Evolutionary conservation across 441 rosid genomes (phyloP).

Genomic region (Melastoma candidum): DNA sequence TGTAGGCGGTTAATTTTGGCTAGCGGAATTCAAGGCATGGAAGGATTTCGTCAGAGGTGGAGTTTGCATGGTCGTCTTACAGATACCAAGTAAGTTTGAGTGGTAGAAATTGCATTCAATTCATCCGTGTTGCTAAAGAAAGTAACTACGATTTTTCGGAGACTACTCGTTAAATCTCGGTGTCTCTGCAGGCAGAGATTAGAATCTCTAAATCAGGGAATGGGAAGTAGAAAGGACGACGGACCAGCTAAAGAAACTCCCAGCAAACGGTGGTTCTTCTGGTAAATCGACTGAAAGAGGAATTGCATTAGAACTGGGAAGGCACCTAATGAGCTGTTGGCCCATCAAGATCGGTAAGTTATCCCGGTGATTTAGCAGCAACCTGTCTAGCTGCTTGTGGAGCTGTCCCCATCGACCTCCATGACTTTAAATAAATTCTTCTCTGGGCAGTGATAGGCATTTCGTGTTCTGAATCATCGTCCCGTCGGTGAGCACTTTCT

Average conservation of each 20-base stretch:
- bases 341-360: too few relatives aligned
- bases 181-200: conserved; percentile 46
- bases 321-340: too few relatives aligned
- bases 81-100: conserved; percentile 53
- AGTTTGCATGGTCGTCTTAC: conserved; percentile 88
- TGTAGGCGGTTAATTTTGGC: conserved; percentile 82
- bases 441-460: too few relatives aligned
- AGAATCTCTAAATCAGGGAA: conserved; percentile 63
- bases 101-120: not conserved
- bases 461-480: too few relatives aligned
- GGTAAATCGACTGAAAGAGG: conserved; percentile 27
- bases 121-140: not conserved
- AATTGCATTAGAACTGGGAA: too few relatives aligned
- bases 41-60: conserved; percentile 93
- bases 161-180: not conserved
- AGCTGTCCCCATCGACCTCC: too few relatives aligned
- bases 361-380: too few relatives aligned
- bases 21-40: conserved; percentile 78
- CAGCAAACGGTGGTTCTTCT: conserved; percentile 53
- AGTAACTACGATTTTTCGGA: not conserved
- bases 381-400: too few relatives aligned
- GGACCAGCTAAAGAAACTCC: conserved; percentile 28
- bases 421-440: too few relatives aligned
- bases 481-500: too few relatives aligned
- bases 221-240: conserved; percentile 39